Conservation (phyloP, 1,139 yeast genomes). For the Diutina catenulata region DNA sequence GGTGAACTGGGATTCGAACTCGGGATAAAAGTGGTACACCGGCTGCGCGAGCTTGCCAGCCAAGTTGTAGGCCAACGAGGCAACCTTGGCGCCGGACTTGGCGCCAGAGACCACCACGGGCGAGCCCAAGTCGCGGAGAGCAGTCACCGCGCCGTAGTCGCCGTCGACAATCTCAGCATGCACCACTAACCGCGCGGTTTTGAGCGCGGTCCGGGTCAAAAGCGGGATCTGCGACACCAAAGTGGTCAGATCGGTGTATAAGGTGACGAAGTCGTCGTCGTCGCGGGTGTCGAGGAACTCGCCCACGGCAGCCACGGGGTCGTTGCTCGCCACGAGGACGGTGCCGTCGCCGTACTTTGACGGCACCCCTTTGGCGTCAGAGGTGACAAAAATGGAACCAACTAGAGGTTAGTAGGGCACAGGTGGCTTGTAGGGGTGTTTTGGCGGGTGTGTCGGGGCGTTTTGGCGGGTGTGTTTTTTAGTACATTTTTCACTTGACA, state of each 20-base stretch:
- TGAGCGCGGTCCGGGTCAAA: conserved; percentile 31
- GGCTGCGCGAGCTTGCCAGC: neutral
- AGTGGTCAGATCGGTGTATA: conserved; percentile 41
- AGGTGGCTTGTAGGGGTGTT: neutral
- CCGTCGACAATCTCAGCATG: conserved; percentile 45
- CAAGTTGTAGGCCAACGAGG: conserved; percentile 13
- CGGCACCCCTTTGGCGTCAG: conserved; percentile 4
- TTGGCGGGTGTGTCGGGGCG: neutral
- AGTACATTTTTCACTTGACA: too few species aligned
- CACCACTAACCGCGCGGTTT: conserved; percentile 37
- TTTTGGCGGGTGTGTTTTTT: neutral
- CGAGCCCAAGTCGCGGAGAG: conserved; percentile 58
- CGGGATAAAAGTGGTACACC: neutral
- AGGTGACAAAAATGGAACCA: conserved; percentile 5
- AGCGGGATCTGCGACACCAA: conserved; percentile 44
- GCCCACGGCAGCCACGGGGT: neutral
- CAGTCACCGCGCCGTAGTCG: conserved; percentile 57
- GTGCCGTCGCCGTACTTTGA: conserved; percentile 5
- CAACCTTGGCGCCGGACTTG: conserved; percentile 37
- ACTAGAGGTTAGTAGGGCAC: neutral
- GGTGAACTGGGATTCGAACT: neutral
- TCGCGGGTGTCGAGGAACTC: neutral
- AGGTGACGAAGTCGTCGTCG: conserved; percentile 28
- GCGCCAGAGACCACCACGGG: conserved; percentile 59
- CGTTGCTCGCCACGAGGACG: neutral